These are phyloP conservation scores for Aspergillus proliferans DNA, from an alignment of 2,329 filamentous ascomycete species.

Conservation along the genomic window DNA sequence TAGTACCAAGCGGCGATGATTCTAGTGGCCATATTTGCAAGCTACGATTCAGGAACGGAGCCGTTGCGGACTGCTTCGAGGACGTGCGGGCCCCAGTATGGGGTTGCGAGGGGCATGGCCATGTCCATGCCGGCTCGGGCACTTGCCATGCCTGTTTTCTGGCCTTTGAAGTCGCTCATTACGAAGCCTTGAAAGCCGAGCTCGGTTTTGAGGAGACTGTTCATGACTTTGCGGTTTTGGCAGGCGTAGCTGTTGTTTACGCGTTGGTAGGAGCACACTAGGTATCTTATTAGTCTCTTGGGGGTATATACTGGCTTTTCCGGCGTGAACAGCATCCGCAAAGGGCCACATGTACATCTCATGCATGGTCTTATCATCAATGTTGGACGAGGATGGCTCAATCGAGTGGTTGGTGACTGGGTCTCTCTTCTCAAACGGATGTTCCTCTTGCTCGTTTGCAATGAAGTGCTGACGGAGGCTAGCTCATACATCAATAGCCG, in stretches of 20 bases:
- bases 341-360: constrained; percentile 77
- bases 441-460: constrained; percentile 61
- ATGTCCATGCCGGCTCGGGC: constrained; percentile 74
- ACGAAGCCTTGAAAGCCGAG: constrained; percentile 76
- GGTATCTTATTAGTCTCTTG: constrained; percentile 44
- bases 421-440: constrained; percentile 21
- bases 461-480: constrained; percentile 53
- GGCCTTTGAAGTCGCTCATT: constrained; percentile 73
- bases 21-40: constrained; percentile 56
- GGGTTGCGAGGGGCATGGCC: constrained; percentile 64
- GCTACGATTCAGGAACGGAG: constrained; percentile 48
- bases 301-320: constrained; percentile 40
- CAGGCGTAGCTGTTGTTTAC: constrained; percentile 75
- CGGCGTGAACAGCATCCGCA: constrained; percentile 62
- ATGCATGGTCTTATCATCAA: constrained; percentile 68
- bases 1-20: constrained; percentile 47
- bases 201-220: constrained; percentile 71
- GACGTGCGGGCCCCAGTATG: constrained; percentile 35
- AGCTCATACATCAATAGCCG: constrained; percentile 33
- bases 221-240: constrained; percentile 71
- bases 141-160: constrained; percentile 61
- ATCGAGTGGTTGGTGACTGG: neutral
- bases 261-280: constrained; percentile 50
- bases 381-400: constrained; percentile 35
- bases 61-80: constrained; percentile 55